Evolutionary conservation across 1,139 yeast species (phyloP).

Genomic region (Keqinozyma sinolaborantium): DNA sequence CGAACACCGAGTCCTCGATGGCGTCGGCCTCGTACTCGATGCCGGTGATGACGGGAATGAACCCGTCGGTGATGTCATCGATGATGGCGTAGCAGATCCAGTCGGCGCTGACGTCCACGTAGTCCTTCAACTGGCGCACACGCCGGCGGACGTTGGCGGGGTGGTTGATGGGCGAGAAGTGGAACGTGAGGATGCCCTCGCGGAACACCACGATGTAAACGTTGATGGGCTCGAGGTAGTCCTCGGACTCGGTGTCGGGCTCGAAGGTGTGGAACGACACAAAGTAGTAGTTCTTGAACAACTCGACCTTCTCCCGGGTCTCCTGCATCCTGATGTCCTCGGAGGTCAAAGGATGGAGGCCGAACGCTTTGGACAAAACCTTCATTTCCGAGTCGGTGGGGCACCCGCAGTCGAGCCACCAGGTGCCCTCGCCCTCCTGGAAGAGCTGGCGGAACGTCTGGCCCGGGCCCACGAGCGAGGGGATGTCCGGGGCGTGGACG

Average conservation of each 20-base stretch:
- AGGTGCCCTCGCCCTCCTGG: constrained; percentile 54
- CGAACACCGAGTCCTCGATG: constrained; percentile 70
- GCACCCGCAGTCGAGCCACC: constrained; percentile 77
- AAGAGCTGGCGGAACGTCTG: constrained; percentile 66
- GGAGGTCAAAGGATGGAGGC: constrained; percentile 79
- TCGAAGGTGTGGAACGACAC: constrained; percentile 84
- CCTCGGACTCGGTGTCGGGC: constrained; percentile 72
- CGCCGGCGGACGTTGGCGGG: constrained; percentile 88
- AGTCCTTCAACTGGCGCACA: constrained; percentile 85
- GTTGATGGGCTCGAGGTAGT: constrained; percentile 81
- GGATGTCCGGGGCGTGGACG: constrained; percentile 82
- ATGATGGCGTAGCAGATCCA: constrained; percentile 93
- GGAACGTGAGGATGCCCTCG: constrained; percentile 82
- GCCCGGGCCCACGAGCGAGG: constrained; percentile 65
- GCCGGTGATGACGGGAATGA: constrained; percentile 84
- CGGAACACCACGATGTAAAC: constrained; percentile 86
- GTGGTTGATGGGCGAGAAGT: constrained; percentile 76
- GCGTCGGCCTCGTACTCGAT: constrained; percentile 91
- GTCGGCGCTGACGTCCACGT: constrained; percentile 83
- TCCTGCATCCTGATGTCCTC: constrained; percentile 86
- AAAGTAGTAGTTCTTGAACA: constrained; percentile 71
- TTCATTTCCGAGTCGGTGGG: constrained; percentile 71
- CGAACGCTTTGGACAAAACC: constrained; percentile 64
- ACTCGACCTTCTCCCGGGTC: constrained; percentile 80
- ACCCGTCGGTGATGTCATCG: constrained; percentile 92